phyloP scores from a whole-genome alignment of 345 rosid genomes.

The Camelina neglecta region DNA sequence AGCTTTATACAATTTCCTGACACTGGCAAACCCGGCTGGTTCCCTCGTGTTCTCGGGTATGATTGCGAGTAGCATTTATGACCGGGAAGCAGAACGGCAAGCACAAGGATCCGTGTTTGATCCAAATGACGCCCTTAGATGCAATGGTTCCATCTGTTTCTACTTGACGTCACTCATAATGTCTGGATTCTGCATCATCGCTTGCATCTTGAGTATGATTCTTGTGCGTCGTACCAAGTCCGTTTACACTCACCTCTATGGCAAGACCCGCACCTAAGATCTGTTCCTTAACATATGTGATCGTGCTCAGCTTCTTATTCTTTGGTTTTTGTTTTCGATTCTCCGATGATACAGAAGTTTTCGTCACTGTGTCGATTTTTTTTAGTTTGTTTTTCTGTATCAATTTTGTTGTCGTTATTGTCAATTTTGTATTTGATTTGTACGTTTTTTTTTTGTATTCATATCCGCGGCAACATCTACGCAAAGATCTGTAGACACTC shows the following conservation, averaged over 20 bases:
- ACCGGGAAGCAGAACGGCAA: conserved; percentile 88
- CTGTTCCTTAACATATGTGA: conserved; percentile 2
- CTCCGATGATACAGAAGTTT: conserved; percentile 28
- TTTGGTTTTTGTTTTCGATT: conserved; percentile 36
- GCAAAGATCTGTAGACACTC: conserved; percentile 22
- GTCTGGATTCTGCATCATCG: conserved; percentile 89
- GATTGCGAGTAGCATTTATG: conserved; percentile 89
- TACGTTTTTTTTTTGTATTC: conserved; percentile 26
- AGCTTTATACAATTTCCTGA: conserved; percentile 91
- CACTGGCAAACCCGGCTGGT: conserved; percentile 96
- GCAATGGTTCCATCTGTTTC: conserved; percentile 85
- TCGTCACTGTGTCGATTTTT: conserved; percentile 35
- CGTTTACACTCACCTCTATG: conserved; percentile 84
- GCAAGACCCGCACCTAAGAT: conserved; percentile 57
- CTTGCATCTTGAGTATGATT: conserved; percentile 74
- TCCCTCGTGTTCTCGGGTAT: conserved; percentile 91
- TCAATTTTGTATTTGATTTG: conserved; percentile 29
- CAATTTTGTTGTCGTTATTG: conserved; percentile 26
- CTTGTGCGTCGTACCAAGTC: conserved; percentile 88
- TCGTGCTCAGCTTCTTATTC: conserved; percentile 40
- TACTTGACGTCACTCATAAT: conserved; percentile 92
- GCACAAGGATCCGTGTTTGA: conserved; percentile 47
- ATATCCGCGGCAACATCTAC: conserved; percentile 33
- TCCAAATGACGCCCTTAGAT: conserved; percentile 62
- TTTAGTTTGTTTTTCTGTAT: background rate